phyloP scores from a whole-genome alignment of 2,329 filamentous ascomycete genomes.

The Sporothrix pseudoabietina region DNA sequence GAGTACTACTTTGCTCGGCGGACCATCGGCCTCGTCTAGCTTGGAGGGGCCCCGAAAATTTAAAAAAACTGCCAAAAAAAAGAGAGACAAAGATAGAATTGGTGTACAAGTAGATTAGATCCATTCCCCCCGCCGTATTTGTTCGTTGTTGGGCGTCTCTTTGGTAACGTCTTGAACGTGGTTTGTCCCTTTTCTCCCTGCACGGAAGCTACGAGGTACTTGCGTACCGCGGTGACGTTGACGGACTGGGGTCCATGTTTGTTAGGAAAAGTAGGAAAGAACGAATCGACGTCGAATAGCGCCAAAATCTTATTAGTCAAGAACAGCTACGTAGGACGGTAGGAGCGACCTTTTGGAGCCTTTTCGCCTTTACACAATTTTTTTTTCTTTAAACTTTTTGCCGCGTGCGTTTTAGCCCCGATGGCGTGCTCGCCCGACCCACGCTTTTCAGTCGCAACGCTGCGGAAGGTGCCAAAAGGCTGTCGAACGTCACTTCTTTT shows the following conservation, averaged over 20 bases:
- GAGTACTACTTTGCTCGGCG: neutral
- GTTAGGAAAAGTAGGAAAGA: neutral
- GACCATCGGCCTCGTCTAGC: slow-evolving; percentile 19
- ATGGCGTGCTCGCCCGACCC: slow-evolving; percentile 36
- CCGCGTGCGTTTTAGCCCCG: slow-evolving; percentile 33
- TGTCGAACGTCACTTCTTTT: neutral
- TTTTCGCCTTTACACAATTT: slow-evolving; percentile 8
- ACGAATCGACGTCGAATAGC: slow-evolving; percentile 20
- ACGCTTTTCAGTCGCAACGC: slow-evolving; percentile 15
- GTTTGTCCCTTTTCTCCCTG: neutral
- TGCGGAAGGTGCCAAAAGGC: neutral
- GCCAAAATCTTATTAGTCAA: slow-evolving; percentile 22
- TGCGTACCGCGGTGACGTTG: slow-evolving; percentile 18
- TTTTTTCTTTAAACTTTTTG: slow-evolving; percentile 5
- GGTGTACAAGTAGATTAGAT: slow-evolving; percentile 4
- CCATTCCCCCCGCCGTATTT: neutral
- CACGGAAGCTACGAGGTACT: slow-evolving; percentile 13
- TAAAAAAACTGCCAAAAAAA: neutral
- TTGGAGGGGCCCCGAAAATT: neutral
- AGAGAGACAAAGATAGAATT: neutral
- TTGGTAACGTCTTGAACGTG: slow-evolving; percentile 1
- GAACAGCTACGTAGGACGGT: neutral
- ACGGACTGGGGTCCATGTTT: neutral
- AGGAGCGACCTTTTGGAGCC: too few species aligned
- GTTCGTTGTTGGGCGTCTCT: too few species aligned